Evolutionary conservation across 352 stramenopile genomes (phyloP).

Genomic region (Phytophthora cryptogea): DNA sequence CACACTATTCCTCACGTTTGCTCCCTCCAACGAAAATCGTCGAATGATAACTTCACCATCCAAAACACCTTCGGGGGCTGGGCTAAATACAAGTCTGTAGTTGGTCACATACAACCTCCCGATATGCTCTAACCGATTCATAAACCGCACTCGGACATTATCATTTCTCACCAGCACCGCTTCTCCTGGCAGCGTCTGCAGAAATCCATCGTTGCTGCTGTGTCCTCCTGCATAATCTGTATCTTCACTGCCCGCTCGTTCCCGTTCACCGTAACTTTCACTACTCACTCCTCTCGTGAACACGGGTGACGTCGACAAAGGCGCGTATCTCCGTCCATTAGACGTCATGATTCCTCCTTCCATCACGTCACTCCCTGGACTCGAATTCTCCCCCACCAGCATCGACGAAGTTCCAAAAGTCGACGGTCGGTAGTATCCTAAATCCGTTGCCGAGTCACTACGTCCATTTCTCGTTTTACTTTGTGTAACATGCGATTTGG

Average conservation of each 20-base stretch:
- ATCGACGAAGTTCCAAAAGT: conserved; percentile 6
- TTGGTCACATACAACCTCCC: conserved; percentile 82
- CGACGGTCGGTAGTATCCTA: conserved; percentile 11
- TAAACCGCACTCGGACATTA: conserved; percentile 60
- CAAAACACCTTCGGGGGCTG: conserved; percentile 21
- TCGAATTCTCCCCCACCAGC: conserved; percentile 1
- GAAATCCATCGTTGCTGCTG: conserved; percentile 15
- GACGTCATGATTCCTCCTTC: conserved; percentile 38
- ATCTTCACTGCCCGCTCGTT: conserved; percentile 34
- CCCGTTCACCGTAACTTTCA: conserved; percentile 23
- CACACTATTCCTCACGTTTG: conserved; percentile 30
- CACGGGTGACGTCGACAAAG: conserved; percentile 1
- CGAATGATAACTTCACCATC: conserved; percentile 12
- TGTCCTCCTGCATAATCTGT: conserved; percentile 27
- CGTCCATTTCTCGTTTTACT: conserved; percentile 5
- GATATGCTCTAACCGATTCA: conserved; percentile 49
- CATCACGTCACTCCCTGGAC: conserved; percentile 15
- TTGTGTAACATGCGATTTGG: conserved; percentile 14
- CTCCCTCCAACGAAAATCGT: conserved; percentile 27
- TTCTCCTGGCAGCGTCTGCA: conserved; percentile 73
- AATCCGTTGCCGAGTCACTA: conserved; percentile 15
- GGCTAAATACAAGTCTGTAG: conserved; percentile 82
- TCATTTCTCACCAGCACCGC: conserved; percentile 65
- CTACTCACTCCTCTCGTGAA: conserved; percentile 14
- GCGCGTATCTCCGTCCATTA: conserved; percentile 28